Base-by-base conservation (phyloP, 805 yeast genomes). In the Kodamaea laetipori region DNA sequence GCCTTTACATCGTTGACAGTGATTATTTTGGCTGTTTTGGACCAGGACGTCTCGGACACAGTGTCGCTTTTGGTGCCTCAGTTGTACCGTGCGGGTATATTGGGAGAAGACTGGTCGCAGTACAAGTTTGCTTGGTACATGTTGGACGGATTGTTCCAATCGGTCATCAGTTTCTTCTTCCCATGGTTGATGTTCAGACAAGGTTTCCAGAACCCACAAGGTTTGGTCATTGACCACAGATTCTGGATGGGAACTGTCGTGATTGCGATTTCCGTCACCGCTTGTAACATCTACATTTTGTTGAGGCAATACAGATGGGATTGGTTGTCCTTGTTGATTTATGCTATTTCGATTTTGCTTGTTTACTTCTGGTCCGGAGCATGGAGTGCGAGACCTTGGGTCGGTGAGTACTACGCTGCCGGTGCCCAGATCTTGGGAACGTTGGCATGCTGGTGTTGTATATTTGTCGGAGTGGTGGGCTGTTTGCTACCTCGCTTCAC, bases 1-100 rank as follows among this genome's bases (percentile, higher is more conserved):
- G 92, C 90, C 2, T 86, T 83, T 57, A 86, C 95, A 0, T 85
- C 95, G 3, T 66, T 86, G 44, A 92, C 95, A 0, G 84, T 86
- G 42, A 86, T 86, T 40, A 80, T 86, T 53, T 63, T 86, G 62
- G 94, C 87, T 50, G 77, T 86, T 18, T 77, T 86, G 49, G 95
- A 86, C 63, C 94, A 86, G 61, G 95, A 86, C 66, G 90, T 86
- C 16, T 74, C 73, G 46, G 88, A 79, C 48, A 76, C 78, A 32
- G 81, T 86, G 25, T 82, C 90, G 6, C 55, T 86, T 46, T 61
- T 83, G 44, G 85, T 84, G 23, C 95, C 95, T 3, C 87, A 86
- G 58, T 62, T 86, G 31, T 86, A 86, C 67, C 73, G 80, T 43
- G 73, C 78, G 30, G 95, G 95, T 60, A 86, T 86, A 33, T 60